Percentiles rank a stretch among this genome's conserved stretches.
Evolutionary conservation across 129 eudicot genomes (phyloP).

Genomic region (Deinandra increscens): DNA sequence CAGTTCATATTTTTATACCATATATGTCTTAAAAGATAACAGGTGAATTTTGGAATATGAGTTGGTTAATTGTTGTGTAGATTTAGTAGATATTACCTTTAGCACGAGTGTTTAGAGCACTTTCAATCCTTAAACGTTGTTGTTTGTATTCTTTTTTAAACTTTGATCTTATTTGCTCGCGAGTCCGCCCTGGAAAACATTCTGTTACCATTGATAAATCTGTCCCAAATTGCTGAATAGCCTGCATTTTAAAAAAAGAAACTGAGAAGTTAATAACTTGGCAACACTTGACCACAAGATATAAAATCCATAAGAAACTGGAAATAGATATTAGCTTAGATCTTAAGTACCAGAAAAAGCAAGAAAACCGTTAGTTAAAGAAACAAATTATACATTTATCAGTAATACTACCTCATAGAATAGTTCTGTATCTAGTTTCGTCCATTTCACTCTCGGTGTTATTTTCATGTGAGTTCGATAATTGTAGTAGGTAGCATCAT

Average conservation of each 20-base stretch:
- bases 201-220: conserved; percentile 75
- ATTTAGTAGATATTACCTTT: conserved; percentile 37
- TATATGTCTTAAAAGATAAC: neutral
- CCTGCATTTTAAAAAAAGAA: conserved; percentile 41
- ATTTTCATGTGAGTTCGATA: conserved; percentile 63
- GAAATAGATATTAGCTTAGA: neutral
- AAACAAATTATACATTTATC: neutral
- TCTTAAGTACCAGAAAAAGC: neutral
- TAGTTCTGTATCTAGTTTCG: conserved; percentile 83
- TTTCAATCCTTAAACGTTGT: conserved; percentile 71
- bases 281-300: neutral
- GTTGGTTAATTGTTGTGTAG: neutral
- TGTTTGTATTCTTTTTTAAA: conserved; percentile 79
- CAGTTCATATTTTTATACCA: neutral
- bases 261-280: neutral
- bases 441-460: conserved; percentile 66
- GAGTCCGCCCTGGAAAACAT: conserved; percentile 86
- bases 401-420: conserved; percentile 67
- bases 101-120: conserved; percentile 68
- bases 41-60: neutral
- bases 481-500: conserved; percentile 42
- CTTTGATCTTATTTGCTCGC: conserved; percentile 67
- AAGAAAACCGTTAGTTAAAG: neutral
- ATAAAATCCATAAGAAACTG: neutral
- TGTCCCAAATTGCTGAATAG: conserved; percentile 74